phyloP scores from a whole-genome alignment of 495 filamentous ascomycete species.

The Talaromyces wortmannii region DNA sequence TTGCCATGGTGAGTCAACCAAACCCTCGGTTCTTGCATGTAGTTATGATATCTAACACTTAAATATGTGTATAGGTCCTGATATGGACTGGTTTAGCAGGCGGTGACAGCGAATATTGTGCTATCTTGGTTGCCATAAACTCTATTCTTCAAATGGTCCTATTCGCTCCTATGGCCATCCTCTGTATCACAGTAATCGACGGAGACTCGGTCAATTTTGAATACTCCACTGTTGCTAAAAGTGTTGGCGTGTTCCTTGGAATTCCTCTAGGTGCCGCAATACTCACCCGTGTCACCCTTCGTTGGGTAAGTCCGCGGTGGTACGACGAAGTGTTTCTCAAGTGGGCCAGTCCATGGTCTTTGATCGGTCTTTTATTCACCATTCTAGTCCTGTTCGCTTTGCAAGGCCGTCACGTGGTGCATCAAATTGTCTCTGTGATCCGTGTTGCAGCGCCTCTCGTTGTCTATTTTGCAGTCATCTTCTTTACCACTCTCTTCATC shows the following conservation, averaged over 20 bases:
- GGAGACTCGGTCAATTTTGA: slow-evolving; percentile 39
- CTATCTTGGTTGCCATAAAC: slow-evolving; percentile 84
- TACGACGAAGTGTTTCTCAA: slow-evolving; percentile 67
- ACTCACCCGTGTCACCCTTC: slow-evolving; percentile 61
- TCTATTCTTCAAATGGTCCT: slow-evolving; percentile 82
- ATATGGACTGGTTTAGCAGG: slow-evolving; percentile 76
- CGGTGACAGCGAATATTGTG: slow-evolving; percentile 79
- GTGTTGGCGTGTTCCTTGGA: slow-evolving; percentile 78
- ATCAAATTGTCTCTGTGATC: slow-evolving; percentile 76
- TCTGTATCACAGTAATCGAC: slow-evolving; percentile 71
- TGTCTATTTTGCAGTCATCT: slow-evolving; percentile 72
- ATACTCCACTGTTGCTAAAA: slow-evolving; percentile 69
- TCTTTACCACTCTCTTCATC: slow-evolving; percentile 57
- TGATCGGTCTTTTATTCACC: slow-evolving; percentile 80
- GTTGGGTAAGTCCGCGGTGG: slow-evolving; percentile 45
- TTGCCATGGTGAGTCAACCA: slow-evolving; percentile 66
- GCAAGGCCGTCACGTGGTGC: slow-evolving; percentile 71
- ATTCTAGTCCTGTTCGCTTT: slow-evolving; percentile 81
- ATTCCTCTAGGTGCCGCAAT: slow-evolving; percentile 79
- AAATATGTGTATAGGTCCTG: slow-evolving; percentile 42
- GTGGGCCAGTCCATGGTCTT: slow-evolving; percentile 62
- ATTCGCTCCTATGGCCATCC: slow-evolving; percentile 71
- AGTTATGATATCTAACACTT: neutral
- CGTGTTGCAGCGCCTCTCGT: slow-evolving; percentile 75
- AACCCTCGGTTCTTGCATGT: slow-evolving; percentile 1